phyloP scores from a whole-genome alignment of 495 filamentous ascomycete species.

The Annulohypoxylon bovei region DNA sequence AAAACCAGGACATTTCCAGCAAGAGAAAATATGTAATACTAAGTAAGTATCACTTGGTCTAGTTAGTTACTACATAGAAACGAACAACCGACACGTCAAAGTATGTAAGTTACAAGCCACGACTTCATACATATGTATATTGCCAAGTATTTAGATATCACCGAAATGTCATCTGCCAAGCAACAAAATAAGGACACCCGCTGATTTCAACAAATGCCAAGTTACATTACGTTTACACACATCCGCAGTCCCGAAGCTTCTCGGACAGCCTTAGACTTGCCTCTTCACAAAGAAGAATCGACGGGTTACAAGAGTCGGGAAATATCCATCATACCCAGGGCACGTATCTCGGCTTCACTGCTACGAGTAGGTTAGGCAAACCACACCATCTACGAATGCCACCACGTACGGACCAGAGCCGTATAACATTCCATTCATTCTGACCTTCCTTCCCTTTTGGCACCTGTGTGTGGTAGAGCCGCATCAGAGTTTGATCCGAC shows the following conservation, averaged over 20 bases:
- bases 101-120: too few species aligned
- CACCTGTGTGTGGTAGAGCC: not conserved
- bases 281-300: too few species aligned
- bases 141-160: too few species aligned
- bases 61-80: too few species aligned
- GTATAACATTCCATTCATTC: too few species aligned
- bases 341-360: not conserved
- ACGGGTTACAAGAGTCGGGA: not conserved
- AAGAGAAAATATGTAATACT: too few species aligned
- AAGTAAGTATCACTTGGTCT: too few species aligned
- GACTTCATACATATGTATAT: too few species aligned
- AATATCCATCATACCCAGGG: not conserved
- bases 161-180: not conserved
- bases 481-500: not conserved
- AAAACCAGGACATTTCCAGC: too few species aligned
- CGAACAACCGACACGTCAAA: too few species aligned
- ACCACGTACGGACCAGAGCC: not conserved
- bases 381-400: not conserved
- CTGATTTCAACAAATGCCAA: not conserved
- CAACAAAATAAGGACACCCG: not conserved
- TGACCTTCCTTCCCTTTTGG: not conserved
- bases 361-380: not conserved
- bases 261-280: too few species aligned
- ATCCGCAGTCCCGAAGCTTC: not conserved
- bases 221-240: not conserved